Evolutionary conservation across 768 basidiomycete genomes (phyloP).

Genomic region (Tylopilus sp.): DNA sequence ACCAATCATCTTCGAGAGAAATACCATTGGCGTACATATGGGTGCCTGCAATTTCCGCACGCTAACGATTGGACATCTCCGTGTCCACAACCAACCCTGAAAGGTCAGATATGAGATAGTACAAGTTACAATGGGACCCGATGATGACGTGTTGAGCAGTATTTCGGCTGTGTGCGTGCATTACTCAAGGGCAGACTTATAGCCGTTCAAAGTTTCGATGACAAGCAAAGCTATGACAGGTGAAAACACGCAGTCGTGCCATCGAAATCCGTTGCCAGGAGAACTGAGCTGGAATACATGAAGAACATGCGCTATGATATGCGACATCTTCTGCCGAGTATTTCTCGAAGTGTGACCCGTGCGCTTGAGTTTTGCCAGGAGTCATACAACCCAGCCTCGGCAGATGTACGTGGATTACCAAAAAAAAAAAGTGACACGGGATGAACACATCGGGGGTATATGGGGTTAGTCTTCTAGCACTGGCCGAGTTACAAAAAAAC

Average conservation of each 20-base stretch:
- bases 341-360: not conserved
- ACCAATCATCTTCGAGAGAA: constrained; percentile 2
- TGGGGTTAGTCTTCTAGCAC: no score
- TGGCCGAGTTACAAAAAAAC: not conserved
- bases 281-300: constrained; percentile 4
- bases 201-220: constrained; percentile 15
- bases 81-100: not conserved
- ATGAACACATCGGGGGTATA: not conserved
- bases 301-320: constrained; percentile 1
- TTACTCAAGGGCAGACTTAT: constrained; percentile 4
- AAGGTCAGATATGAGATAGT: not conserved
- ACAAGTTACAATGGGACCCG: not conserved
- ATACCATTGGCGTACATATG: not conserved
- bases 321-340: constrained; percentile 1
- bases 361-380: not conserved
- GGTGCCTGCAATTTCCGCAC: not conserved
- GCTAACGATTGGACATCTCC: not conserved
- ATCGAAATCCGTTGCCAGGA: constrained; percentile 7
- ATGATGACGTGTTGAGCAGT: not conserved
- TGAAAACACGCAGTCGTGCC: not conserved
- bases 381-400: not conserved
- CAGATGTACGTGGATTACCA: not conserved
- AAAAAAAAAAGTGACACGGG: not conserved
- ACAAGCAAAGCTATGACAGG: not conserved
- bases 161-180: constrained; percentile 1